Base-by-base conservation (phyloP, 1,284 basidiomycete species). In the Cerrena zonata region DNA sequence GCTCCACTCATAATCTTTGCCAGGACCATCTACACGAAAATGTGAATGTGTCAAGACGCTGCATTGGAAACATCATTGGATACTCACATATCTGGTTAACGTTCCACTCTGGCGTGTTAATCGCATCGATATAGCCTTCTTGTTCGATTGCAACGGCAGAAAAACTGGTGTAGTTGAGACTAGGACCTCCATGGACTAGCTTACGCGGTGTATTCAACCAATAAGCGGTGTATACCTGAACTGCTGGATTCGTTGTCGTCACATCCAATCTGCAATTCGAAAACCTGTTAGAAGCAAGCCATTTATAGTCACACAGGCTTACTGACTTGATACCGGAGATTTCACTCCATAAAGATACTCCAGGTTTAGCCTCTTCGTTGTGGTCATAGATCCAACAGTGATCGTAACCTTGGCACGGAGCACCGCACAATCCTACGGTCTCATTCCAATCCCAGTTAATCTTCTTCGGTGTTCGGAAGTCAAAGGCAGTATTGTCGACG, bases 131-230 rank as follows among this genome's bases (percentile, higher is more conserved):
- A 52, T 75, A 75, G 1, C 79, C 77, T 59, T 80, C 69, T 59
- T 77, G 77, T 58, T 82, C 79, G 49, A 82, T 74, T 0, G 78
- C 79, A 18, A 81, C 70, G 1, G 76, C 78, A 22, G 71, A 68
- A 61, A 69, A 73, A 23, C 63, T 67, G 2, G 68, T 65, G 60
- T 80, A 80, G 23, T 64, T 69, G 5, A 68, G 58, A 5, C 58
- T 57, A 2, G 74, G 74, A 0, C 77, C 77, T 4, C 77, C 78
- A 53, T 81, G 80, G 19, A 74, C 70, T 0, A 45, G 59, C 58
- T 82, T 82, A 2, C 78, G 70, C 12, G 73, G 69, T 0, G 70
- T 72, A 48, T 75, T 66, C 22, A 77, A 63, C 66, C 68, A 73
- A 57, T 64, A 73, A 2, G 69, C 65, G 2, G 75, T 73, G 56